These are phyloP conservation scores for Thermoascus crustaceus DNA, from an alignment of 2,329 filamentous ascomycete species.

Conservation along the genomic window DNA sequence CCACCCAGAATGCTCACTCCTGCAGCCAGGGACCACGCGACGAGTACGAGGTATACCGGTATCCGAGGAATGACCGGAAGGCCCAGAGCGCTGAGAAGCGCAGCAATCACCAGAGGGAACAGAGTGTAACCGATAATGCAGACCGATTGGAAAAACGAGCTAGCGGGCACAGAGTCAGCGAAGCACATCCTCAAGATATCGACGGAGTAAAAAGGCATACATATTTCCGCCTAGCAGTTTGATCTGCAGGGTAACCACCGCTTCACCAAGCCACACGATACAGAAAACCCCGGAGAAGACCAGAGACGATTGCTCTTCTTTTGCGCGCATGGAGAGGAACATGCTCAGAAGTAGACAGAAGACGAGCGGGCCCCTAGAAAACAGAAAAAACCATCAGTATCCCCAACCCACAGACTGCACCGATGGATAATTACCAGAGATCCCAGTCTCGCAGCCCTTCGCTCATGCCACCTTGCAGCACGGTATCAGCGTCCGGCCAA, in stretches of 20 bases:
- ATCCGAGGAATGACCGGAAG: constrained; percentile 75
- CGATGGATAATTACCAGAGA: constrained; percentile 55
- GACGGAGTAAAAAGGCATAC: constrained; percentile 48
- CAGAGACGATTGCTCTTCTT: constrained; percentile 69
- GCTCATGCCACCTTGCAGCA: constrained; percentile 66
- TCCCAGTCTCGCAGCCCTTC: constrained; percentile 94
- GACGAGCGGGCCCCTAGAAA: constrained; percentile 71
- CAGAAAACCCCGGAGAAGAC: constrained; percentile 97
- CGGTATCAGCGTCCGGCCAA: constrained; percentile 60
- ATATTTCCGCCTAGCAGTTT: constrained; percentile 94
- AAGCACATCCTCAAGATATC: background rate
- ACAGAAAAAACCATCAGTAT: constrained; percentile 11
- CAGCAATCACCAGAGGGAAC: constrained; percentile 90
- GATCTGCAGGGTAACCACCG: constrained; percentile 95
- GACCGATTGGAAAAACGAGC: constrained; percentile 94
- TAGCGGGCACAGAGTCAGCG: constrained; percentile 33
- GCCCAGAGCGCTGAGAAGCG: constrained; percentile 74
- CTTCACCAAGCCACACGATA: constrained; percentile 93
- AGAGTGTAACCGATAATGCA: constrained; percentile 98
- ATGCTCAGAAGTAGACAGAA: constrained; percentile 87
- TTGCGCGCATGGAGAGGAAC: constrained; percentile 75
- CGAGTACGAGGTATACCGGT: constrained; percentile 80
- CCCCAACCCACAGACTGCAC: background rate
- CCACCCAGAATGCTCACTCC: constrained; percentile 93
- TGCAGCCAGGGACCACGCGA: constrained; percentile 88